Evolutionary conservation across 768 basidiomycete genomes (phyloP).

Genomic region (Podaxis sp.): DNA sequence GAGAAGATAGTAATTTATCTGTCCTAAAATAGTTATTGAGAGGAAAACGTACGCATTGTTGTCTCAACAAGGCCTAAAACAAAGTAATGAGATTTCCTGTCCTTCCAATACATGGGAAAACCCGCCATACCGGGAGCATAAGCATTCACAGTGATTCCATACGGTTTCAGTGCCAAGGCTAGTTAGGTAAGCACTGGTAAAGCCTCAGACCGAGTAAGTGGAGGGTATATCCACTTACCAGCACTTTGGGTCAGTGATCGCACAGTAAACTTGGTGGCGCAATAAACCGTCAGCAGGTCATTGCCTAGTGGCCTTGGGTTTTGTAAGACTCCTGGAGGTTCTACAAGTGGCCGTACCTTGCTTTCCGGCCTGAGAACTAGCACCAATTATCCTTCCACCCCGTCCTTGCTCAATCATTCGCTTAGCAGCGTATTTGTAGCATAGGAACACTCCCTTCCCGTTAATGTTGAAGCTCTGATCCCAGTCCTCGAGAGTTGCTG

Average conservation of each 20-base stretch:
- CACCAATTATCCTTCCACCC: slow-evolving; percentile 44
- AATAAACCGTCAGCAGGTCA: slow-evolving; percentile 22
- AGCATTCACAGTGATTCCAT: slow-evolving; percentile 33
- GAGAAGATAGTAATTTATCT: too few species aligned
- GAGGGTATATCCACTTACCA: slow-evolving; percentile 15
- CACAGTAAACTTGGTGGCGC: slow-evolving; percentile 40
- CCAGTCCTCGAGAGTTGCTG: slow-evolving; percentile 27
- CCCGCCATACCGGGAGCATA: slow-evolving; percentile 29
- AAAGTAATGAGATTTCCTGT: too few species aligned
- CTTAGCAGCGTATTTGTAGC: slow-evolving; percentile 39
- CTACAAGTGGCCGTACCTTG: slow-evolving; percentile 27
- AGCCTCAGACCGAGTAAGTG: background rate
- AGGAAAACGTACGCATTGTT: too few species aligned
- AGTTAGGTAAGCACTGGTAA: background rate
- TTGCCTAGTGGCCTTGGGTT: background rate
- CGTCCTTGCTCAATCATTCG: slow-evolving; percentile 44
- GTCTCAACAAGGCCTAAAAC: too few species aligned
- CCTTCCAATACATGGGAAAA: background rate
- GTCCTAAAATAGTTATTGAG: too few species aligned
- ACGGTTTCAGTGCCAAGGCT: slow-evolving; percentile 21
- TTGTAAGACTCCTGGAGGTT: background rate
- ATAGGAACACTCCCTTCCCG: slow-evolving; percentile 33
- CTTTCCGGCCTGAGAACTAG: slow-evolving; percentile 38
- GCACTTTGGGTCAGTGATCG: slow-evolving; percentile 38
- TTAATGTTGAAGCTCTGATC: slow-evolving; percentile 32